phyloP scores from a whole-genome alignment of 1,284 basidiomycete species.

The Cutaneotrichosporon sp. region DNA sequence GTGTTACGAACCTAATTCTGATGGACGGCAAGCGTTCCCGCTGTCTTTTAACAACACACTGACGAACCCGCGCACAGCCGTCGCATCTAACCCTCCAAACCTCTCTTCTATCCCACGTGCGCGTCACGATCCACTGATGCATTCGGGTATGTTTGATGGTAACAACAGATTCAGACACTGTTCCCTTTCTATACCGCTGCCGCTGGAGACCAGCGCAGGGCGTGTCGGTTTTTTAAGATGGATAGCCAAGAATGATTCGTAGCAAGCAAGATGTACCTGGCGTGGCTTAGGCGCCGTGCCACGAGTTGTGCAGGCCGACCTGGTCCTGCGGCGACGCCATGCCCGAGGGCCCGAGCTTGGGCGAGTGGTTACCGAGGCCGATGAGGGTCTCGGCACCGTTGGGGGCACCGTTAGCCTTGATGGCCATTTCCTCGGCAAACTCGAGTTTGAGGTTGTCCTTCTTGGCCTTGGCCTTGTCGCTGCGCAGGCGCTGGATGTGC shows the following conservation, averaged over 20 bases:
- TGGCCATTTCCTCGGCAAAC: conserved; percentile 25
- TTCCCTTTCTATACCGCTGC: conserved; percentile 1
- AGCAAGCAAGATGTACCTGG: no score
- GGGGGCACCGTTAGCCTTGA: conserved; percentile 46
- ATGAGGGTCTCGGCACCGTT: conserved; percentile 46
- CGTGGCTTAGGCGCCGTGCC: conserved; percentile 3
- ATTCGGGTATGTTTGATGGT: conserved; percentile 4
- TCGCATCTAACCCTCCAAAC: no score
- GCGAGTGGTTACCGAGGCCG: conserved; percentile 47
- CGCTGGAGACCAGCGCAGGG: not conserved
- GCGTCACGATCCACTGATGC: not conserved
- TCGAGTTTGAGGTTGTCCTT: conserved; percentile 31
- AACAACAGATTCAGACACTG: conserved; percentile 5
- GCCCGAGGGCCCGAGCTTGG: conserved; percentile 37
- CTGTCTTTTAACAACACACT: no score
- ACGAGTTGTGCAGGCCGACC: conserved; percentile 49
- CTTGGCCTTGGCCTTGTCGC: conserved; percentile 72
- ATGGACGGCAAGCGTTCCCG: no score
- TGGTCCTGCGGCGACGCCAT: conserved; percentile 38
- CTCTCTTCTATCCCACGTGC: not conserved
- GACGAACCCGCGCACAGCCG: no score
- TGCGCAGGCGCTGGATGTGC: conserved; percentile 69
- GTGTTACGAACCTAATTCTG: no score
- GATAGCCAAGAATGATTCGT: no score
- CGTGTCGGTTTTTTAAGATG: no score